These are phyloP conservation scores for Yamadazyma taylorii DNA, from an alignment of 1,139 yeast species.

Conservation along the genomic window DNA sequence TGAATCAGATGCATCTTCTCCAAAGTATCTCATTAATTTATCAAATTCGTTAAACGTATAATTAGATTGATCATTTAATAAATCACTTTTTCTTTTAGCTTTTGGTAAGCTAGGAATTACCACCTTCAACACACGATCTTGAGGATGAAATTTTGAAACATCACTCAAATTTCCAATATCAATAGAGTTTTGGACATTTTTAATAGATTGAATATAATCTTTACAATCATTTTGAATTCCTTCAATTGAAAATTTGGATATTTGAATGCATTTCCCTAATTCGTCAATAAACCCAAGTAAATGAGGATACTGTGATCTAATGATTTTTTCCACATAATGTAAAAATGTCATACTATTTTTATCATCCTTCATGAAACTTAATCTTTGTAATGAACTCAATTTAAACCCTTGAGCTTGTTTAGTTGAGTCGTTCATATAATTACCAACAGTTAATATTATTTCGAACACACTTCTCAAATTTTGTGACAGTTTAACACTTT, in stretches of 20 bases:
- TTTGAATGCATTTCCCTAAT: constrained; percentile 55
- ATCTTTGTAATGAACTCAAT: constrained; percentile 68
- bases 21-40: constrained; percentile 68
- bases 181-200: constrained; percentile 69
- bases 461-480: constrained; percentile 68
- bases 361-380: constrained; percentile 75
- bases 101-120: constrained; percentile 66
- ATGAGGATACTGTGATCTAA: constrained; percentile 68
- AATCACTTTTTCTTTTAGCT: constrained; percentile 66
- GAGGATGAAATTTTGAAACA: constrained; percentile 71
- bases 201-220: constrained; percentile 55
- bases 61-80: constrained; percentile 61
- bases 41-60: constrained; percentile 69
- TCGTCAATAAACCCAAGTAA: constrained; percentile 60
- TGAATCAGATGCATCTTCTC: constrained; percentile 72
- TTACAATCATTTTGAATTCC: constrained; percentile 63
- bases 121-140: constrained; percentile 61
- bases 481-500: constrained; percentile 55
- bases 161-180: constrained; percentile 79
- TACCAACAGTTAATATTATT: constrained; percentile 78
- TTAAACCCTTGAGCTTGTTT: constrained; percentile 83
- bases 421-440: constrained; percentile 77
- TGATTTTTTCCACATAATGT: constrained; percentile 75
- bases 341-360: constrained; percentile 76
- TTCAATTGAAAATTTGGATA: constrained; percentile 67